Base-by-base conservation (phyloP, 2,329 filamentous ascomycete genomes). In the Elsinoe australis region DNA sequence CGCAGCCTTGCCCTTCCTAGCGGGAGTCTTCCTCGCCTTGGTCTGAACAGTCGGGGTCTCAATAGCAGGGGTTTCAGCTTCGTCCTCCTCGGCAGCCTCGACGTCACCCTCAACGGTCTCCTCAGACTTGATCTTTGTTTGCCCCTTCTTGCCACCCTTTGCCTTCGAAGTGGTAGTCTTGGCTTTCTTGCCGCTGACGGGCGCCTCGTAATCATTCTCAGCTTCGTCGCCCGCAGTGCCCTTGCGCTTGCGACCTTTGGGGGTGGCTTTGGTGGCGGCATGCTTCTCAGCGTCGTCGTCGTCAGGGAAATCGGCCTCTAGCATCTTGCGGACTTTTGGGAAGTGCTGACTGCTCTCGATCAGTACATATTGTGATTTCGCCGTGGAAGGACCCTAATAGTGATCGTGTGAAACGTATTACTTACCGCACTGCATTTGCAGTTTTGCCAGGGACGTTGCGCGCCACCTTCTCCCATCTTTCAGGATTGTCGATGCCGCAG, bases 221-320 rank as follows among this genome's bases (percentile, higher is more conserved):
- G 38, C 41, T n/a, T 33, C 32, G 4, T 29, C 51, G 17, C 21
- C 47, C 12, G 34, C 35, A 33, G 49, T 51, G 32, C 14, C 47
- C 52, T 58, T 56, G 12, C 51, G 49, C 52, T 56, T 56, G 50
- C 50, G 54, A 35, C 49, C 47, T 12, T 39, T 39, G 14, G 12
- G n/a, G n/a, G 6, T 41, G 36, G 8, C 21, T 28, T 28, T 48
- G 8, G 32, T 7, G 2, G 14, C 33, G n/a, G 12, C 2, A 8
- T 39, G 19, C 21, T 9, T 12, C 14, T 31, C 28, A 21, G 14
- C 14, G 14, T 33, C 33, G 6, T 31, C 32, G 3, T 35, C 22
- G 22, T 5, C 9, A 32, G n/a, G 9, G 7, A n/a, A 10, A 2
- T 28, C 36, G 10, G 36, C 36, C n/a, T 41, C 36, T 8, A 41